Percentiles rank a stretch among this genome's conserved stretches.
Conservation (phyloP, 495 filamentous ascomycete species). For the Amorphotheca resinae region DNA sequence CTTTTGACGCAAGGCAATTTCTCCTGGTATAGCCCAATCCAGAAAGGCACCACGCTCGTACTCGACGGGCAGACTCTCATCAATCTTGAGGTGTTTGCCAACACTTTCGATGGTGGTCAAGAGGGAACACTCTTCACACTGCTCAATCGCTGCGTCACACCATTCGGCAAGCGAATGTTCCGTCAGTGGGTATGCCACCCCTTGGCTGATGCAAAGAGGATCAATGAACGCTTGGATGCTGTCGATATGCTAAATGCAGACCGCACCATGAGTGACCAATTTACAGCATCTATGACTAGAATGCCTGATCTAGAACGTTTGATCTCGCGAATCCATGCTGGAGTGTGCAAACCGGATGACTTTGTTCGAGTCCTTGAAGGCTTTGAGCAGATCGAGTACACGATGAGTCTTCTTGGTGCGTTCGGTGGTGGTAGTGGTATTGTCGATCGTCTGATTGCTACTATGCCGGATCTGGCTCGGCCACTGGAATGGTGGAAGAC, state of each 20-base stretch:
- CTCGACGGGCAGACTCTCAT: conserved; percentile 94
- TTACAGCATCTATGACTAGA: conserved; percentile 72
- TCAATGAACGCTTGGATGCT: conserved; percentile 92
- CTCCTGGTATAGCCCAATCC: conserved; percentile 83
- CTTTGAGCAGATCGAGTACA: conserved; percentile 94
- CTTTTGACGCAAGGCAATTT: conserved; percentile 88
- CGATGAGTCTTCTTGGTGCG: conserved; percentile 60
- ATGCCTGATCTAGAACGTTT: conserved; percentile 91
- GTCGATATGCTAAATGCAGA: conserved; percentile 88
- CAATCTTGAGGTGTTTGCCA: conserved; percentile 94
- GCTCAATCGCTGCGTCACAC: conserved; percentile 88
- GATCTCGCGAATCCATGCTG: conserved; percentile 90
- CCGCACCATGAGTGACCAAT: conserved; percentile 60
- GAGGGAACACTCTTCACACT: conserved; percentile 84
- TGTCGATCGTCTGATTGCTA: conserved; percentile 65
- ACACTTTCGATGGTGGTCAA: conserved; percentile 74
- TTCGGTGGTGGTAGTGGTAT: conserved; percentile 65
- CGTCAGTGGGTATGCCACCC: conserved; percentile 98
- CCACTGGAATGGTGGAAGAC: conserved; percentile 79
- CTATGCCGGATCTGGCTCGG: conserved; percentile 72
- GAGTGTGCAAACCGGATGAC: conserved; percentile 73
- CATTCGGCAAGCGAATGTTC: conserved; percentile 94
- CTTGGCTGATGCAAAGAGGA: conserved; percentile 68
- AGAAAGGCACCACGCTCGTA: conserved; percentile 82
- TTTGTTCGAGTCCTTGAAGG: conserved; percentile 92